These are phyloP conservation scores for Trifolium subterraneum DNA, from an alignment of 306 rosid species.

Conservation along the genomic window DNA sequence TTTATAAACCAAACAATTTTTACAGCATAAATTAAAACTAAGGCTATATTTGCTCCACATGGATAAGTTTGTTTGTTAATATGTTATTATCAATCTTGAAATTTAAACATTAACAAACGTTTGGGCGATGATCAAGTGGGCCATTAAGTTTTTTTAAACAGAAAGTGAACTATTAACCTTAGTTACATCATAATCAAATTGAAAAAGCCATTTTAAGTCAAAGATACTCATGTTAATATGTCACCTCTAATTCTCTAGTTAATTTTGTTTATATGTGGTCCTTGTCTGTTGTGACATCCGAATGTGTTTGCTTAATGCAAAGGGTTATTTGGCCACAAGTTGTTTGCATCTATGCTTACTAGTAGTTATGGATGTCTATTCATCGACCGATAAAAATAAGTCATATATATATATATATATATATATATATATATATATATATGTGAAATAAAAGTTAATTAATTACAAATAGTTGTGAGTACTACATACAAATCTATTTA, in stretches of 20 bases:
- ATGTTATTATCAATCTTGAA: not conserved
- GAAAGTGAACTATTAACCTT: not conserved
- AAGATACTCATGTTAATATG: not conserved
- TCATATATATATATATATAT: too few relatives aligned
- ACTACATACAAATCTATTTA: too few relatives aligned
- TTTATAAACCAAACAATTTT: not conserved
- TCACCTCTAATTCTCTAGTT: not conserved
- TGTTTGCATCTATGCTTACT: not conserved
- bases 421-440: too few relatives aligned
- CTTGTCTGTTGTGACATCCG: not conserved
- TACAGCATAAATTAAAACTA: not conserved
- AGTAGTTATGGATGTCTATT: too few relatives aligned
- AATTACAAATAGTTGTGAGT: too few relatives aligned
- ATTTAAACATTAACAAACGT: not conserved
- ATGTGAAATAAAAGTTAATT: too few relatives aligned
- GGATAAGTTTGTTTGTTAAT: not conserved
- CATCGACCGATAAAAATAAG: too few relatives aligned
- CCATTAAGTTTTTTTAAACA: not conserved
- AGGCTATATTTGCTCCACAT: not conserved
- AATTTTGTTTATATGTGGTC: not conserved
- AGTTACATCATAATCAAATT: not conserved
- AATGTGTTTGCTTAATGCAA: not conserved
- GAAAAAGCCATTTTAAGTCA: not conserved
- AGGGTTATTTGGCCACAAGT: not conserved
- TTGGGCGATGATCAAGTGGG: not conserved